Base-by-base conservation (phyloP, 208 protist species). In the Acanthamoeba sp. region DNA sequence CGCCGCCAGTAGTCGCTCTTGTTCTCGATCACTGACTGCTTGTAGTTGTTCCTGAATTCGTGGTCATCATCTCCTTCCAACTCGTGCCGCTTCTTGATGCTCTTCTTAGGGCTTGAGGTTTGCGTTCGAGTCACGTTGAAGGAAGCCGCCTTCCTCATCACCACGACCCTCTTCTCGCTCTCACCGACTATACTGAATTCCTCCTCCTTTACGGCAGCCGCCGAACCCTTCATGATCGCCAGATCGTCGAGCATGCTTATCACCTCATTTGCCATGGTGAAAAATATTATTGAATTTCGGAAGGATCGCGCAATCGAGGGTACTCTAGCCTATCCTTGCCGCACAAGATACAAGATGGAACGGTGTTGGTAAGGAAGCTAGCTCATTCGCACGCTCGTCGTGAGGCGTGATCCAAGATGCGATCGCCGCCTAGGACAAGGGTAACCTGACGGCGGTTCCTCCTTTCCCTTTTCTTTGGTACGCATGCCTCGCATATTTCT, bases 41-140 rank as follows among this genome's bases (percentile, higher is more conserved):
- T 34, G 36, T 78, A 78, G 32, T 78, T 42, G 66, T 78, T 78
- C 32, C 36, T 32, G 66, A 78, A 78, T 12, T 78, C 66, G 32
- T 78, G 34, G 2, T 42, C 34, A 20, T 78, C 66, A 20, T 45
- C 36, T 22, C 36, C 36, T 14, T 45, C 34, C 9, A 78, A 12
- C 36, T 78, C 66, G 34, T 78, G 66, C 66, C 36, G 66, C 36
- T 38, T 32, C 32, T 78, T 32, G 32, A 78, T 78, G 66, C 66
- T 78, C 66, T 78, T 78, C 66, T 45, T 45, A 5, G 66, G 66
- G 36, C 29, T 78, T 10, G 66, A 78, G 14, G 66, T 78, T 29
- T 78, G 66, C 66, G 66, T 78, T 22, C 66, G 66, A 7, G 66
- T 78, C 10, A 78, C 66, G 36, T 78, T 78, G 66, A 78, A 78